Base-by-base conservation (phyloP, 768 basidiomycete genomes). In the Macrolepiota dolichaula region DNA sequence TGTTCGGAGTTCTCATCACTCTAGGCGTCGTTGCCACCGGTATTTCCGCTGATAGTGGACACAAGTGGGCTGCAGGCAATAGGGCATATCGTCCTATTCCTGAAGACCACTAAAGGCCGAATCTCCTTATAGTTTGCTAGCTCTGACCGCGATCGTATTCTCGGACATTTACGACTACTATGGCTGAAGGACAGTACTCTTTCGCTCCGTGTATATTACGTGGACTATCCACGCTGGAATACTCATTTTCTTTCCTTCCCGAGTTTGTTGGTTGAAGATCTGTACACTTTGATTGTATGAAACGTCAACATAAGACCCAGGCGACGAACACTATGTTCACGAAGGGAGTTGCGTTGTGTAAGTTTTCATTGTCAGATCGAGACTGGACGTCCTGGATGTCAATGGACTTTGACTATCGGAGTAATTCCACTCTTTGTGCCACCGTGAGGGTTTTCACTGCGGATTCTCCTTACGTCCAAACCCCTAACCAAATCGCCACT, bases 51-150 rank as follows among this genome's bases (percentile, higher is more conserved):
- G 81, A 83, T 62, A 77, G 77, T 59, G 87, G 87, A 1, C 76
- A 87, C 63, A 75, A 73, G 59, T 92, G 91, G 91, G 90, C 90
- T 40, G 90, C 90, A 37, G 90, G 90, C 49, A 87, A 88, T 65
- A 79, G 89, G 59, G 82, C 83, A 12, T 91, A 92, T 69, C 75
- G 70, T 36, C 76, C 73, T 19, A 79, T 83, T 42, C 38, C 59
- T 27, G 59, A 22, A n/a, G 59, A 64, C 22, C 35, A 50, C 15
- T 61, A 46, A 61, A 36, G 22, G 17, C 35, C 13, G 35, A 0
- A 17, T 4, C 37, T 4, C 13, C 17, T 11, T 24, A 12, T n/a
- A 6, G 5, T 38, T 37, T 22, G 12, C 29, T 22, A 13, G 2
- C n/a, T 53, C 27, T 9, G 22, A 25, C 19, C 29, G 7, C 40